Base-by-base conservation (phyloP, 805 yeast genomes). In the Ogataea sp. region DNA sequence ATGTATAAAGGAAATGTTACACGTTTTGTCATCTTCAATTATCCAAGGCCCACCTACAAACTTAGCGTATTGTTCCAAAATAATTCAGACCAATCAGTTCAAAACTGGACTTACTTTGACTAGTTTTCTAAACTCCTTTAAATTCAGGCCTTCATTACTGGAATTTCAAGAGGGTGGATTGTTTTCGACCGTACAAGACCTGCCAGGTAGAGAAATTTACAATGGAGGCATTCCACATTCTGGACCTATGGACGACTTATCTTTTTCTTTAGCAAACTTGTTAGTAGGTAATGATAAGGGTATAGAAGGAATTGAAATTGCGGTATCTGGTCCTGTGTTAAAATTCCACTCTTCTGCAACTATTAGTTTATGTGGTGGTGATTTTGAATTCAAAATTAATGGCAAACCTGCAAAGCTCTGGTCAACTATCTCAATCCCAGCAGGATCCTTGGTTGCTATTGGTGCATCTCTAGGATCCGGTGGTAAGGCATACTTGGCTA, bases 171-270 rank as follows among this genome's bases (percentile, higher is more conserved):
- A 55, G 8, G 63, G 70, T 3, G 75, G 75, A 44, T 74, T 73
- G 24, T 71, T 71, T 54, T 71, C 78, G 27, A 70, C 76, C 1
- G 70, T 71, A 27, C 78, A 71, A 50, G 78, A 71, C 50, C 66
- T 60, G 45, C 65, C 64, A 1, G 66, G 64, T 17, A 46, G 55
- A 35, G 40, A 40, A 20, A 37, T 32, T n/a, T n/a, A 32, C 17
- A 50, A 48, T 32, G 55, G 53, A 32, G 61, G 61, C 37, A 49
- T 56, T 29, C 60, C 60, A 15, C 34, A 41, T 23, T 32, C 48
- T 34, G 61, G 61, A 17, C 61, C 61, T 4, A 45, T 47, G 24
- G 61, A 56, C 40, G 43, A 44, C 11, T 27, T 56, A n/a, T 44
- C 54, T 13, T 42, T 56, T 11, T 53, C 51, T 32, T 28, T 51